phyloP scores from a whole-genome alignment of 2,329 filamentous ascomycete genomes.

The Sporothrix curviconia region DNA sequence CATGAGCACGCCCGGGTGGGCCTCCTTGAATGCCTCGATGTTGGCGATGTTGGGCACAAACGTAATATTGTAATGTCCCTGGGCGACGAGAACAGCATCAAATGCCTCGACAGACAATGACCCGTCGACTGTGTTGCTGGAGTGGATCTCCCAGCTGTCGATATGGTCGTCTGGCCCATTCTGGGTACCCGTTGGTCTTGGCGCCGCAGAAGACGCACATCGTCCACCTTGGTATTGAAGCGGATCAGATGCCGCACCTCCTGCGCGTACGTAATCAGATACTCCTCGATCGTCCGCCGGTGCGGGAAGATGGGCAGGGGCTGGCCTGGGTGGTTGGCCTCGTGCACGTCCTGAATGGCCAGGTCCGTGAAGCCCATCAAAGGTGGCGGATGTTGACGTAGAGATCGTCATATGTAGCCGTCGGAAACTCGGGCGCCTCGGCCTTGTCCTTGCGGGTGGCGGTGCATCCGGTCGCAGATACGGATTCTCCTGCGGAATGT shows the following conservation, averaged over 20 bases:
- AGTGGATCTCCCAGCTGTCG: slow-evolving; percentile 56
- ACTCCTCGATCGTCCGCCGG: slow-evolving; percentile 63
- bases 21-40: slow-evolving; percentile 51
- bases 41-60: slow-evolving; percentile 58
- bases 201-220: slow-evolving; percentile 41
- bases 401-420: slow-evolving; percentile 73
- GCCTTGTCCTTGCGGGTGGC: slow-evolving; percentile 34
- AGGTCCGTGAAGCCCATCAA: slow-evolving; percentile 76
- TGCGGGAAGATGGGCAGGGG: slow-evolving; percentile 62
- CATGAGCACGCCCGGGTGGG: slow-evolving; percentile 54
- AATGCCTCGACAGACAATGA: slow-evolving; percentile 40
- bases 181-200: not conserved
- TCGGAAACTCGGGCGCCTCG: slow-evolving; percentile 58
- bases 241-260: slow-evolving; percentile 60
- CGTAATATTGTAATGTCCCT: slow-evolving; percentile 66
- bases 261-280: slow-evolving; percentile 65
- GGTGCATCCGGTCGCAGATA: slow-evolving; percentile 58
- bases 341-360: slow-evolving; percentile 45
- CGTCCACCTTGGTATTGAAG: slow-evolving; percentile 65
- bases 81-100: slow-evolving; percentile 70
- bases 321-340: slow-evolving; percentile 31
- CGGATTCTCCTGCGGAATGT: slow-evolving; percentile 63
- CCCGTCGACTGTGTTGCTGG: slow-evolving; percentile 31
- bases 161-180: slow-evolving; percentile 15
- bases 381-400: slow-evolving; percentile 81